These are phyloP conservation scores for Dioszegia hungarica DNA, from an alignment of 768 basidiomycete species.

Conservation along the genomic window DNA sequence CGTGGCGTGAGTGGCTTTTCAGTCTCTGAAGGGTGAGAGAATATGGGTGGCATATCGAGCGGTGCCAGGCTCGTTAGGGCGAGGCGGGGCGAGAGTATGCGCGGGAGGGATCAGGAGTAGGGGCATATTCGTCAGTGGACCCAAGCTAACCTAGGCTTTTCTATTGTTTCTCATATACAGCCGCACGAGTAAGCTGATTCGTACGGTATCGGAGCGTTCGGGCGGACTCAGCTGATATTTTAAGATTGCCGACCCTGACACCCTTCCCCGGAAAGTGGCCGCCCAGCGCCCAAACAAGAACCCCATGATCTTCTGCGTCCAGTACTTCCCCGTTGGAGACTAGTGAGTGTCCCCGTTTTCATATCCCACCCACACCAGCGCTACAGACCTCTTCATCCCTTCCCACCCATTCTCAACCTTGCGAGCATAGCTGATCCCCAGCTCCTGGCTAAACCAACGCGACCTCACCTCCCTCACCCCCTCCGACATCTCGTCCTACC, in stretches of 20 bases:
- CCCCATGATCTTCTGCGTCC: slow-evolving; percentile 61
- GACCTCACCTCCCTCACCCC: slow-evolving; percentile 74
- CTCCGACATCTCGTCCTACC: slow-evolving; percentile 77
- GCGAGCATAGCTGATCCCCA: slow-evolving; percentile 46
- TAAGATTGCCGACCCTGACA: slow-evolving; percentile 74
- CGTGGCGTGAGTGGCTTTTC: slow-evolving; percentile 72
- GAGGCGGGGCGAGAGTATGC: not conserved
- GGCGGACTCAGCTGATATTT: slow-evolving; percentile 12
- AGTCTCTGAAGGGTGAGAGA: not conserved
- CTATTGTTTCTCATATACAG: slow-evolving; percentile 8
- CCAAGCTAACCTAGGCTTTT: not conserved
- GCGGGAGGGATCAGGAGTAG: not conserved
- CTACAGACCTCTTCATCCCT: not conserved
- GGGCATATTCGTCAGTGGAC: not conserved
- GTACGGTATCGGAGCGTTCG: too few species aligned
- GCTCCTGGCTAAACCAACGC: slow-evolving; percentile 76
- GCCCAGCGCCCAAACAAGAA: slow-evolving; percentile 77
- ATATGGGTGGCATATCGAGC: not conserved
- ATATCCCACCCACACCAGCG: not conserved
- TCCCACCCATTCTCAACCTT: not conserved
- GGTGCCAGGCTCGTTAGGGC: too few species aligned
- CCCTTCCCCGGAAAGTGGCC: slow-evolving; percentile 59
- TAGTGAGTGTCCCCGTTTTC: slow-evolving; percentile 61
- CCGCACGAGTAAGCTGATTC: slow-evolving; percentile 30
- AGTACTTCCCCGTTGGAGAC: slow-evolving; percentile 92